Percentiles rank a stretch among this genome's conserved stretches.
Evolutionary conservation across 768 basidiomycete genomes (phyloP).

Genomic region (Lactifluus echinatus): DNA sequence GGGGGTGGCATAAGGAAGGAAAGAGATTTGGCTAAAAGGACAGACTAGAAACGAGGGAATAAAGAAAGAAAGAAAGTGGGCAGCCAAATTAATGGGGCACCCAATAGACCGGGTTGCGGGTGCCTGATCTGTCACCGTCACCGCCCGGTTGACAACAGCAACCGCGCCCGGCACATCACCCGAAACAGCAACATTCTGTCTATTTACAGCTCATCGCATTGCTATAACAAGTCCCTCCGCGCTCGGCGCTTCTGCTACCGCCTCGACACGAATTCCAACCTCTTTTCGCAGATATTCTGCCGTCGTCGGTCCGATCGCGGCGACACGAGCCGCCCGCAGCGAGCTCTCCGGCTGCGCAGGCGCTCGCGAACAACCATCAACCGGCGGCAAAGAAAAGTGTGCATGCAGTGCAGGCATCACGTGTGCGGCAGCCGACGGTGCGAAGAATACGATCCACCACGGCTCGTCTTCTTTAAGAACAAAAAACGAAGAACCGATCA

Average conservation of each 20-base stretch:
- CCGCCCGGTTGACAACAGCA: too few relatives aligned
- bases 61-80: neutral
- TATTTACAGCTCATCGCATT: slow-evolving; percentile 17
- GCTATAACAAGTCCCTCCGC: slow-evolving; percentile 39
- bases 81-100: too few relatives aligned
- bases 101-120: too few relatives aligned
- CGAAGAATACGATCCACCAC: slow-evolving; percentile 73
- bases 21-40: neutral
- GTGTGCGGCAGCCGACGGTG: slow-evolving; percentile 60
- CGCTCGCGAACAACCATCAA: neutral
- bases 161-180: neutral
- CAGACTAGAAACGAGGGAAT: neutral
- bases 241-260: slow-evolving; percentile 45
- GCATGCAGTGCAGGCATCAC: slow-evolving; percentile 42
- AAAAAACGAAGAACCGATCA: neutral
- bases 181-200: neutral
- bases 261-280: slow-evolving; percentile 43
- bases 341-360: neutral
- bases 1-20: slow-evolving; percentile 1
- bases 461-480: neutral
- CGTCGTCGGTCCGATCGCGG: slow-evolving; percentile 67
- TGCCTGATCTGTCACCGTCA: too few relatives aligned
- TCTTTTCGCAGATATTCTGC: slow-evolving; percentile 39
- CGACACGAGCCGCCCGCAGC: slow-evolving; percentile 28
- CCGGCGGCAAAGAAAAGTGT: slow-evolving; percentile 33